A percentile compares a stretch with the other conserved stretches of the same genome.
Conservation (phyloP, 345 rosid genomes). For the Streptanthus diversifolius region DNA sequence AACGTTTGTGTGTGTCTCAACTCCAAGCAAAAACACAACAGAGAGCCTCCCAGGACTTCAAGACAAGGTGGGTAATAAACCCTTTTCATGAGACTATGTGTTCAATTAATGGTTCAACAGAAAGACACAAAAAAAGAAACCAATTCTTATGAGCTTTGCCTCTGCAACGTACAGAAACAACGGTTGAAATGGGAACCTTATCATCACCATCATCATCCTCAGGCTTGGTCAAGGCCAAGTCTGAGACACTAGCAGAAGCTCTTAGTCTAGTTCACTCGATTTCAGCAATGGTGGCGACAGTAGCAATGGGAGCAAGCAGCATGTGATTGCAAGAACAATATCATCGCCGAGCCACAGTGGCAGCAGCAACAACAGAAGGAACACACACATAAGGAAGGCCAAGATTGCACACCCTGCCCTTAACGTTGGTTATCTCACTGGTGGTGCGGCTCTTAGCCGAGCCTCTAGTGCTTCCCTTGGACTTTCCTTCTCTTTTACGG, state of each 20-base stretch:
- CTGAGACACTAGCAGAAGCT: constrained; percentile 69
- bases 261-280: constrained; percentile 51
- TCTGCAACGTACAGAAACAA: constrained; percentile 1
- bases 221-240: constrained; percentile 65
- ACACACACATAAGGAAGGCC: constrained; percentile 76
- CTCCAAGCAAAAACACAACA: constrained; percentile 2
- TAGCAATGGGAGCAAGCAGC: constrained; percentile 49
- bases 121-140: neutral
- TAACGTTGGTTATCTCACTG: constrained; percentile 58
- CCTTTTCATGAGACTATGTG: neutral
- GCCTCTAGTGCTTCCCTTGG: constrained; percentile 95
- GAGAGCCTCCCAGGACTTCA: neutral
- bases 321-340: constrained; percentile 36
- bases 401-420: constrained; percentile 75
- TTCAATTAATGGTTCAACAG: neutral
- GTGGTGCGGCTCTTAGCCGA: constrained; percentile 84
- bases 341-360: constrained; percentile 50
- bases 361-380: constrained; percentile 30
- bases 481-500: constrained; percentile 85
- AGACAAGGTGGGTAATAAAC: constrained; percentile 12
- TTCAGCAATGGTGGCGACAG: constrained; percentile 16
- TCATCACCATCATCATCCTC: constrained; percentile 33
- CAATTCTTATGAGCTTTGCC: neutral
- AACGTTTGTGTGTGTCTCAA: neutral
- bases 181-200: constrained; percentile 30